Percentiles rank a stretch among this genome's conserved stretches.
phyloP scores from a whole-genome alignment of 78 protist species.

The Dictyostelium purpureum region DNA sequence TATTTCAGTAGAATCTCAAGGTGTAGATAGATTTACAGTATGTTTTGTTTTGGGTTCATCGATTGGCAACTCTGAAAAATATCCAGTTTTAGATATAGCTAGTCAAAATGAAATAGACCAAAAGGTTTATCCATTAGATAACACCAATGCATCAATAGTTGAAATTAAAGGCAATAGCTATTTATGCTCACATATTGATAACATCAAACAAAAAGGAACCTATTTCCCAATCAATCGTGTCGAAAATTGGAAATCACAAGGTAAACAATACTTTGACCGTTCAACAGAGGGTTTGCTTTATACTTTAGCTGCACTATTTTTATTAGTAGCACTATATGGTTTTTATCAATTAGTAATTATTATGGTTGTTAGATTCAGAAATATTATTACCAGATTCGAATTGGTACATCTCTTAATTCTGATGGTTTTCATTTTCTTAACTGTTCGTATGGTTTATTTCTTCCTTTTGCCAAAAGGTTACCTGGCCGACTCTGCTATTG shows the following conservation, averaged over 20 bases:
- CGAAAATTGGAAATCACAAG: background rate
- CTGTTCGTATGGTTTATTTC: conserved; percentile 32
- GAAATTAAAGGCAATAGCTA: background rate
- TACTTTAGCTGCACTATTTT: conserved; percentile 20
- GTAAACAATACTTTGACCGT: background rate
- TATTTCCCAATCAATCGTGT: background rate
- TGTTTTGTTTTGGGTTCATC: background rate
- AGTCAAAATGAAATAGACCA: background rate
- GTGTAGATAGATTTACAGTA: background rate
- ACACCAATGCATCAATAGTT: background rate
- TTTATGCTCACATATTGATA: background rate
- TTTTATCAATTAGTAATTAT: background rate
- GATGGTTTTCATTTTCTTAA: conserved; percentile 11
- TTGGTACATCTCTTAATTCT: conserved; percentile 27
- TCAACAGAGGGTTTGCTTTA: conserved; percentile 19
- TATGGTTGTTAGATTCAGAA: no score
- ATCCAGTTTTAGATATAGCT: conserved; percentile 11
- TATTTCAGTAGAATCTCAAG: background rate
- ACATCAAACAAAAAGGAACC: background rate
- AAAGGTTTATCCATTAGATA: background rate
- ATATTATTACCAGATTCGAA: background rate
- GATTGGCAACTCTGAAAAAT: background rate
- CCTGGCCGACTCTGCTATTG: background rate
- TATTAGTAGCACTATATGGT: conserved; percentile 19
- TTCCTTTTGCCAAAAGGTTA: conserved; percentile 41